Evolutionary conservation across 768 basidiomycete genomes (phyloP).

Genomic region (Naematelia aurantialba): DNA sequence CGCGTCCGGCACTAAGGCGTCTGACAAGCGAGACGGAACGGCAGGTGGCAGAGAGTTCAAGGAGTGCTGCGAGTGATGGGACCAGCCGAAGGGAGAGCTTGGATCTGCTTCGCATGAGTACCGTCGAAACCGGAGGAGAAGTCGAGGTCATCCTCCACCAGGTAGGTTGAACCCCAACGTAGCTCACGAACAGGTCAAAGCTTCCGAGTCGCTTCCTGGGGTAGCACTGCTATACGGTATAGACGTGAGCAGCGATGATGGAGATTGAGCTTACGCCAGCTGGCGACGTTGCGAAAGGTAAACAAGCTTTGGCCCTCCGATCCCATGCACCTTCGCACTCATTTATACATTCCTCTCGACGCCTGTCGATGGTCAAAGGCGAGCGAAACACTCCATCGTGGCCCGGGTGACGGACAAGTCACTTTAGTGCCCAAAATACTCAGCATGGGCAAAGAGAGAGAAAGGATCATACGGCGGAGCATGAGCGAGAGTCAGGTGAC

Average conservation of each 20-base stretch:
- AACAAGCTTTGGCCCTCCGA: slow-evolving; percentile 95
- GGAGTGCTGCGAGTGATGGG: slow-evolving; percentile 22
- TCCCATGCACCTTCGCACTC: slow-evolving; percentile 78
- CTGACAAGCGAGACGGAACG: slow-evolving; percentile 43
- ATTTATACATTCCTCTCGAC: slow-evolving; percentile 71
- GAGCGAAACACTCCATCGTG: slow-evolving; percentile 34
- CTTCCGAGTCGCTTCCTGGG: slow-evolving; percentile 75
- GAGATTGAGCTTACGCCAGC: slow-evolving; percentile 31
- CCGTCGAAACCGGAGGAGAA: slow-evolving; percentile 13
- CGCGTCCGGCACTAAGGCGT: slow-evolving; percentile 34
- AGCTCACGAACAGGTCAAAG: slow-evolving; percentile 55
- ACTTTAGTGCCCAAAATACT: slow-evolving; percentile 30
- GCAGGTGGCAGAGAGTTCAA: slow-evolving; percentile 40
- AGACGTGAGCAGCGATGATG: slow-evolving; percentile 53
- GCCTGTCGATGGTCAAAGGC: slow-evolving; percentile 48
- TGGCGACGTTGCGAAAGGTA: slow-evolving; percentile 71
- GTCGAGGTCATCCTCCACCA: slow-evolving; percentile 52
- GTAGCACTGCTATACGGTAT: slow-evolving; percentile 88
- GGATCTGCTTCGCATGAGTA: slow-evolving; percentile 36
- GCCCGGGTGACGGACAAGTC: slow-evolving; percentile 45
- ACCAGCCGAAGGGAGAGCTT: slow-evolving; percentile 37
- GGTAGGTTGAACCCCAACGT: slow-evolving; percentile 24
- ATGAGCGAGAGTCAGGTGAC: background rate
- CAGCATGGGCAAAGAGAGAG: slow-evolving; percentile 20
- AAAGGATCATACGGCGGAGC: background rate